These are phyloP conservation scores for Skeletonema tropicum DNA, from an alignment of 108 stramenopile species.

Conservation along the genomic window DNA sequence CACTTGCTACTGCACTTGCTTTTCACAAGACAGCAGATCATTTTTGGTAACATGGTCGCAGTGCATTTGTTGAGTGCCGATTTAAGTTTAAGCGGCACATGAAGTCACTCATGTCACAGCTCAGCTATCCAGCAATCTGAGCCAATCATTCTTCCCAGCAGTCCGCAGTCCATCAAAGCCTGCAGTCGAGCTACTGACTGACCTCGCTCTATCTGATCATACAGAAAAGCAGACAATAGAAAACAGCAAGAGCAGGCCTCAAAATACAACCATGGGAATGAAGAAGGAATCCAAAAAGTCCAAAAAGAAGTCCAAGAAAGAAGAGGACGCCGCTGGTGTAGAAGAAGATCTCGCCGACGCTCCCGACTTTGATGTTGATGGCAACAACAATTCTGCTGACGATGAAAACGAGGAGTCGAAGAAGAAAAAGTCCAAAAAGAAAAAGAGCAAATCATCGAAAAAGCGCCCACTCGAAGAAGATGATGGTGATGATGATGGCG, in stretches of 20 bases:
- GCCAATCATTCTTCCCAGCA: neutral
- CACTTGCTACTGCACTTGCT: too few relatives aligned
- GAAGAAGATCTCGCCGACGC: neutral
- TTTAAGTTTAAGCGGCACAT: too few relatives aligned
- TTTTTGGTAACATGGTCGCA: too few relatives aligned
- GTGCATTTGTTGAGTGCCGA: too few relatives aligned
- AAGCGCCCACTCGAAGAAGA: neutral
- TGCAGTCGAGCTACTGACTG: too few relatives aligned
- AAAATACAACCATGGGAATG: neutral
- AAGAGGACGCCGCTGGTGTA: slow-evolving; percentile 2
- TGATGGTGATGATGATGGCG: neutral
- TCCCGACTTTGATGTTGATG: neutral
- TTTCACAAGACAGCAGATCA: too few relatives aligned
- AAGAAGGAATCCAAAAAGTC: slow-evolving; percentile 19
- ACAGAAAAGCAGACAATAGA: neutral
- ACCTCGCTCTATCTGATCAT: neutral
- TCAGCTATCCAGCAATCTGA: neutral
- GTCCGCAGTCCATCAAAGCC: too few relatives aligned
- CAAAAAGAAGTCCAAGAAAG: slow-evolving; percentile 11
- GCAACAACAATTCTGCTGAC: neutral
- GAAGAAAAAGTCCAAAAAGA: slow-evolving; percentile 2
- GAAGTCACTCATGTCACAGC: too few relatives aligned
- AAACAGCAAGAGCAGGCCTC: neutral
- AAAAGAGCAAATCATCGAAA: slow-evolving; percentile 9
- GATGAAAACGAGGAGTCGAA: neutral